Conservation (phyloP, 176 grass and related monocot species). For the Lolium rigidum region DNA sequence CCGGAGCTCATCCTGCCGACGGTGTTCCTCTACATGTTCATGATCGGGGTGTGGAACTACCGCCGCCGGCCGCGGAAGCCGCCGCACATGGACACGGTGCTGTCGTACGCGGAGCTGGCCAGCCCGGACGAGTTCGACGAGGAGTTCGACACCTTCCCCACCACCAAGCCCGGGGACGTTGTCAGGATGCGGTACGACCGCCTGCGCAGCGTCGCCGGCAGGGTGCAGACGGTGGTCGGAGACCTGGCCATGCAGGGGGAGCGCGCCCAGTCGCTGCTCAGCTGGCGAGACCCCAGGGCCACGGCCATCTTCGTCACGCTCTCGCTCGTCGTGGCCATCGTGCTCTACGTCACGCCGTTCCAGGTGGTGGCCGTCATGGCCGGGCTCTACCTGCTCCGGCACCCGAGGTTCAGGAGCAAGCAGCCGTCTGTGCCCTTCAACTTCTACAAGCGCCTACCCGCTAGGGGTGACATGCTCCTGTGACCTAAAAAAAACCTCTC, state of each 20-base stretch:
- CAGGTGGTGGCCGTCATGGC: background rate
- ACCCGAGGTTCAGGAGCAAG: background rate
- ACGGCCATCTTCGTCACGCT: constrained; percentile 34
- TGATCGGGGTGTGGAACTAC: constrained; percentile 72
- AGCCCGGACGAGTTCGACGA: constrained; percentile 89
- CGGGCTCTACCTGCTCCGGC: background rate
- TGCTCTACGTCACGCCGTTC: background rate
- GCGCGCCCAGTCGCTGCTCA: constrained; percentile 53
- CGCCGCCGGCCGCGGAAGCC: constrained; percentile 49
- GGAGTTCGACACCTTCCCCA: constrained; percentile 84
- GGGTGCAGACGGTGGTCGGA: constrained; percentile 21
- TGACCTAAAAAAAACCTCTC: background rate
- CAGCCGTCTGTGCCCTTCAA: background rate
- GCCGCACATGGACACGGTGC: constrained; percentile 70
- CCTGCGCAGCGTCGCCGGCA: constrained; percentile 40
- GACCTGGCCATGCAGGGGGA: constrained; percentile 17
- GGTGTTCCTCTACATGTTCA: constrained; percentile 64
- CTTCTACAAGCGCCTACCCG: background rate
- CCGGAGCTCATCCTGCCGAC: constrained; percentile 91
- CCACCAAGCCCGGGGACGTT: constrained; percentile 25
- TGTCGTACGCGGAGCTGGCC: constrained; percentile 60
- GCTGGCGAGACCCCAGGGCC: constrained; percentile 79
- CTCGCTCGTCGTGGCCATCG: background rate
- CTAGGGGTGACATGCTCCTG: constrained; percentile 12
- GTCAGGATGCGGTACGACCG: constrained; percentile 85